phyloP scores from a whole-genome alignment of 805 yeast species.

The Ogataea methanolica region DNA sequence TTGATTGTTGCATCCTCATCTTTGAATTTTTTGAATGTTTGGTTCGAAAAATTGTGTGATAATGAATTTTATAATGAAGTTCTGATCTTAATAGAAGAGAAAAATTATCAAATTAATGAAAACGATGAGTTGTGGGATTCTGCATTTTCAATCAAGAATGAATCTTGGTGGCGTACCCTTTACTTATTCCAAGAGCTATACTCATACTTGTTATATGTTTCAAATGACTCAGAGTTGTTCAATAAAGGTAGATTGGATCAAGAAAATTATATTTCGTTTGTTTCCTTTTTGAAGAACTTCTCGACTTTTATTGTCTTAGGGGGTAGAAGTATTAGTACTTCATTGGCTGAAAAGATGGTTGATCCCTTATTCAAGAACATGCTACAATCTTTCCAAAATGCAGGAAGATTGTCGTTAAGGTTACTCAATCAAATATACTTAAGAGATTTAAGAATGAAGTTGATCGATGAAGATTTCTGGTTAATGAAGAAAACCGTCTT shows the following conservation, averaged over 20 bases:
- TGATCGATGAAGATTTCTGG: conserved; percentile 57
- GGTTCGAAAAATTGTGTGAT: conserved; percentile 18
- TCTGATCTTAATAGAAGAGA: conserved; percentile 13
- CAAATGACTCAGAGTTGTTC: conserved; percentile 61
- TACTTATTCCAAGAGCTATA: conserved; percentile 55
- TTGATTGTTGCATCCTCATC: conserved; percentile 22
- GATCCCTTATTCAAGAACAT: conserved; percentile 7
- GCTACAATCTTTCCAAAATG: conserved; percentile 10
- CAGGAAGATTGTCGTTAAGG: conserved; percentile 36
- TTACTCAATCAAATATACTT: conserved; percentile 61
- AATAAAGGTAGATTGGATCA: conserved; percentile 36
- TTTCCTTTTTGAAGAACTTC: conserved; percentile 44
- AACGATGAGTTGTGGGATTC: conserved; percentile 12
- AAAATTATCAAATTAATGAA: conserved; percentile 6
- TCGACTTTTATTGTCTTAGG: conserved; percentile 37
- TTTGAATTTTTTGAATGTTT: conserved; percentile 12
- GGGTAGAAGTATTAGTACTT: conserved; percentile 10
- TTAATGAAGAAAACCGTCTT: conserved; percentile 20
- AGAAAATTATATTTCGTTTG: conserved; percentile 36
- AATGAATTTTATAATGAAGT: conserved; percentile 16
- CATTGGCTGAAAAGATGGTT: conserved; percentile 6
- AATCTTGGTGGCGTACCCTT: conserved; percentile 33
- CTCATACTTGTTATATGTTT: conserved; percentile 61
- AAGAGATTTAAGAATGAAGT: conserved; percentile 57
- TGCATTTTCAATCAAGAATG: conserved; percentile 13